Evolutionary conservation across 495 filamentous ascomycete species (phyloP).

Genomic region (Podospora didyma): DNA sequence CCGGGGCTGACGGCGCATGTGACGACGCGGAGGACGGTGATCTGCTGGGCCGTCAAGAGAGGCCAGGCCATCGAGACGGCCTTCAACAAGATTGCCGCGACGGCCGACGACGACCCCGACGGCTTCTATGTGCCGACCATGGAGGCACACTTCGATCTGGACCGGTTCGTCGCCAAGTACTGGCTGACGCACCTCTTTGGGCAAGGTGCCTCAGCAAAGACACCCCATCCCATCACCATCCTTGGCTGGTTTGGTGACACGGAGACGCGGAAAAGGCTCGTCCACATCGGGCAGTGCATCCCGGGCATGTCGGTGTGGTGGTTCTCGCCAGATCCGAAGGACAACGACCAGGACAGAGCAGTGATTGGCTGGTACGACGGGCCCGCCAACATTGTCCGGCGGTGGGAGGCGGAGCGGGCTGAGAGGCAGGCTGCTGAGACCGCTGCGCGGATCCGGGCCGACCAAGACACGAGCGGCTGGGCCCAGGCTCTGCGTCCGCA

Average conservation of each 20-base stretch:
- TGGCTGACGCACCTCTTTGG: not conserved
- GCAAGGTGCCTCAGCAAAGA: not conserved
- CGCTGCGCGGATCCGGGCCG: not conserved
- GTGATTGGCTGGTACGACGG: not conserved
- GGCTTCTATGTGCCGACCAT: slow-evolving; percentile 1
- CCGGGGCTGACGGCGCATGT: too few relatives aligned
- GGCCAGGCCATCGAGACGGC: too few relatives aligned
- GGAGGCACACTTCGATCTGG: slow-evolving; percentile 9
- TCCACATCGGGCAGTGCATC: not conserved
- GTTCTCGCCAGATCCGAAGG: not conserved
- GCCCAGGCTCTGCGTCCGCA: not conserved
- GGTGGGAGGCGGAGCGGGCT: too few relatives aligned
- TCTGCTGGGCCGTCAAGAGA: too few relatives aligned
- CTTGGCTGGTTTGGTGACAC: not conserved
- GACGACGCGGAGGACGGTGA: too few relatives aligned
- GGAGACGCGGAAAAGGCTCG: not conserved
- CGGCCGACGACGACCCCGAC: not conserved
- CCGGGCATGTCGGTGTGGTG: not conserved
- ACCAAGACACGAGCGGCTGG: not conserved
- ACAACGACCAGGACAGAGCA: not conserved
- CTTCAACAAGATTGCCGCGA: too few relatives aligned
- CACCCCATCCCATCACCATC: too few relatives aligned
- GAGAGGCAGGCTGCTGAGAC: too few relatives aligned
- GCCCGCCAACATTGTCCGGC: too few relatives aligned
- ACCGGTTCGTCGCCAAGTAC: slow-evolving; percentile 8